Evolutionary conservation across 768 basidiomycete species (phyloP).

Genomic region (Clavaria fumosa): DNA sequence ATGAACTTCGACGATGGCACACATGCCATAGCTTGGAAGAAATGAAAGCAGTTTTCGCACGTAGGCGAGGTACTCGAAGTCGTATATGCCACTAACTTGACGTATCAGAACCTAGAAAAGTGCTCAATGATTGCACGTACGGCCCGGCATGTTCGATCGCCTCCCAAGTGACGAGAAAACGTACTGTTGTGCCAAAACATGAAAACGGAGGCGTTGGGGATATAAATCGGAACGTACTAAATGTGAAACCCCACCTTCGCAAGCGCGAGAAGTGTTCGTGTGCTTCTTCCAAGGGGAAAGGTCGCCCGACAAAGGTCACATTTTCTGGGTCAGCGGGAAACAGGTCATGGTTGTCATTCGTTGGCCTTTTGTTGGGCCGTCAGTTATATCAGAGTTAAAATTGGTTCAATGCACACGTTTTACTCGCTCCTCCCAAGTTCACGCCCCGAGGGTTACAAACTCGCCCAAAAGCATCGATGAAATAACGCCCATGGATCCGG

Average conservation of each 20-base stretch:
- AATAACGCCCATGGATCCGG: conserved; percentile 55
- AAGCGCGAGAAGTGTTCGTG: conserved; percentile 69
- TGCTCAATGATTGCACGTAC: no score
- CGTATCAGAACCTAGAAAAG: no score
- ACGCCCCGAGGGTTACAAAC: conserved; percentile 74
- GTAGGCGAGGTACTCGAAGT: conserved; percentile 70
- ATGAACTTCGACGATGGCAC: conserved; percentile 69
- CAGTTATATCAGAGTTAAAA: no score
- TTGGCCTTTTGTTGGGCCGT: no score
- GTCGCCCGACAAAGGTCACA: conserved; percentile 79
- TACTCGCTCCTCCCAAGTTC: conserved; percentile 71
- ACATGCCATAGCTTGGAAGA: conserved; percentile 56
- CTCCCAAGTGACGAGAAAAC: conserved; percentile 95
- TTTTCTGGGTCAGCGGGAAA: conserved; percentile 51
- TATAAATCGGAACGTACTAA: conserved; percentile 36
- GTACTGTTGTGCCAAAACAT: conserved; percentile 33
- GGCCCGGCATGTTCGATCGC: conserved; percentile 87
- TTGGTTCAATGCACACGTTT: conserved; percentile 58
- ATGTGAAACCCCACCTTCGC: conserved; percentile 76
- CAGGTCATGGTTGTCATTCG: conserved; percentile 45
- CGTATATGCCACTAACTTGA: conserved; percentile 60
- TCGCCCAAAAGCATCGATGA: conserved; percentile 67
- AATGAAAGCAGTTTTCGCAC: conserved; percentile 51
- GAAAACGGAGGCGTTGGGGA: background rate
- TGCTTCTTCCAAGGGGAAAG: conserved; percentile 84